These are phyloP conservation scores for Gastrodia elata DNA, from an alignment of 106 monocot species.

Conservation along the genomic window DNA sequence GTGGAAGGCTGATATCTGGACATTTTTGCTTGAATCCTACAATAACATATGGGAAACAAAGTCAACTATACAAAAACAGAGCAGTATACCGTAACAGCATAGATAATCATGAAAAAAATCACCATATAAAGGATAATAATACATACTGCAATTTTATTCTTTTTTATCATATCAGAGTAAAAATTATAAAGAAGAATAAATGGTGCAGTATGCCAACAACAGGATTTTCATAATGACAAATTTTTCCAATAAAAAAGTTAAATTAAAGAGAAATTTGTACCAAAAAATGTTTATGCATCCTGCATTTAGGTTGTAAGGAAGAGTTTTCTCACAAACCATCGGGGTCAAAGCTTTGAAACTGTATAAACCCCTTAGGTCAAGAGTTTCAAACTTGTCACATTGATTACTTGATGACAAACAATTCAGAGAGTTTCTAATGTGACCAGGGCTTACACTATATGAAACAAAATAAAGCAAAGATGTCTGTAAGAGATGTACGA, in stretches of 20 bases:
- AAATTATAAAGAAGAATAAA: not conserved
- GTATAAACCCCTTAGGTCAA: not conserved
- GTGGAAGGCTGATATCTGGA: constrained; percentile 85
- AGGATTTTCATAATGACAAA: not conserved
- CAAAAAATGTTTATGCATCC: not conserved
- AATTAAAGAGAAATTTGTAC: not conserved
- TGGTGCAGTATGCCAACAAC: not conserved
- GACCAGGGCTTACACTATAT: too few species aligned
- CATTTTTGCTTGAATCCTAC: constrained; percentile 97
- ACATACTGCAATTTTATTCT: too few species aligned
- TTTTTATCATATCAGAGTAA: too few species aligned
- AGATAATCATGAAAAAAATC: not conserved
- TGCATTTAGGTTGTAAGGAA: not conserved
- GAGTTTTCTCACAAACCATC: not conserved
- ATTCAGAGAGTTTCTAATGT: too few species aligned
- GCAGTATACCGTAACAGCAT: not conserved
- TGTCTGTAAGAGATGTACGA: too few species aligned
- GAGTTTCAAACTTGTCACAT: not conserved
- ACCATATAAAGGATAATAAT: too few species aligned
- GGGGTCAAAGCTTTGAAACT: not conserved
- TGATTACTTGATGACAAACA: too few species aligned
- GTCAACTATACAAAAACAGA: not conserved
- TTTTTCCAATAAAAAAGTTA: not conserved
- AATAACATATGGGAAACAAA: constrained; percentile 4
- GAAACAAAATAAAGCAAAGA: too few species aligned